Evolutionary conservation across 176 grass and related monocot species (phyloP).

Genomic region (Eragrostis curvula): DNA sequence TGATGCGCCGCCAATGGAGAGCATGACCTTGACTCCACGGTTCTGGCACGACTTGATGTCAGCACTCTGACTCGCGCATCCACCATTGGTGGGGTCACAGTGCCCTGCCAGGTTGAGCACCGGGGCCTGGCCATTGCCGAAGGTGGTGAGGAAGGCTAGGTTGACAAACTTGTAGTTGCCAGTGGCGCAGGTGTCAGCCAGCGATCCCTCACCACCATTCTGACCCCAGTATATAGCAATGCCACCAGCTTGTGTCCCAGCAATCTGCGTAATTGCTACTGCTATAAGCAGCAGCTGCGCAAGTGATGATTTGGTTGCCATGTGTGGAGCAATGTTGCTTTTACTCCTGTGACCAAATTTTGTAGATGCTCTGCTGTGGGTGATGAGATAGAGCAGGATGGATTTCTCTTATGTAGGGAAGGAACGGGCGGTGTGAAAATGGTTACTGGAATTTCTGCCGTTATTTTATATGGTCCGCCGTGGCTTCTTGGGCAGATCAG

Average conservation of each 20-base stretch:
- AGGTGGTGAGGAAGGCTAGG: constrained; percentile 51
- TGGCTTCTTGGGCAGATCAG: neutral
- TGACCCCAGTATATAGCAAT: constrained; percentile 60
- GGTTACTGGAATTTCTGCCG: neutral
- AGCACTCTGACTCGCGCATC: constrained; percentile 32
- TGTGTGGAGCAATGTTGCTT: constrained; percentile 1
- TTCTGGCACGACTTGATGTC: constrained; percentile 56
- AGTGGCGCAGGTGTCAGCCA: constrained; percentile 27
- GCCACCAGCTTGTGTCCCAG: constrained; percentile 2
- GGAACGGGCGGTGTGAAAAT: constrained; percentile 1
- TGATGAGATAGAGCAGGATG: neutral
- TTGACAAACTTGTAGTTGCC: constrained; percentile 53
- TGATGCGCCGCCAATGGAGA: constrained; percentile 51
- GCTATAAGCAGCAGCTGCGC: constrained; percentile 36
- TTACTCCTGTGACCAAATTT: neutral
- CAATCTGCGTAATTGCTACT: neutral
- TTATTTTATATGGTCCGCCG: neutral
- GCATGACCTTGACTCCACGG: constrained; percentile 59
- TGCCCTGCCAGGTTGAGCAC: constrained; percentile 65
- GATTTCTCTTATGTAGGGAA: constrained; percentile 14
- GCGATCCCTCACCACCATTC: constrained; percentile 40
- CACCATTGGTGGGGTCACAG: constrained; percentile 48
- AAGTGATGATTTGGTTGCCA: constrained; percentile 16
- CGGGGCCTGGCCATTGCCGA: constrained; percentile 57
- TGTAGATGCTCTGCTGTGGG: neutral